Evolutionary conservation across 2,329 filamentous ascomycete genomes (phyloP).

Genomic region (Cercospora citrullina): DNA sequence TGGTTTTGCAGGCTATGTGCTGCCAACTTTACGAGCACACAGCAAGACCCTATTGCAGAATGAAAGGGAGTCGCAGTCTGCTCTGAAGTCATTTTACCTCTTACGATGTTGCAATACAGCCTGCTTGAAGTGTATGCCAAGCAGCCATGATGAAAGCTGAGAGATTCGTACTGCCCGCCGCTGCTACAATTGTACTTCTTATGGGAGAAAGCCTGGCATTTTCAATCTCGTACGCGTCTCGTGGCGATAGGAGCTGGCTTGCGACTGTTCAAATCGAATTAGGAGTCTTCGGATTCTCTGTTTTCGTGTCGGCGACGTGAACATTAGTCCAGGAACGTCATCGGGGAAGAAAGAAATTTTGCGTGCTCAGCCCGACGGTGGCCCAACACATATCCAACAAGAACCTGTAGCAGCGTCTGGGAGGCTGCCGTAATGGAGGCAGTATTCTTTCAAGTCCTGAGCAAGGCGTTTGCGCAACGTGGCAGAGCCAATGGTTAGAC

Average conservation of each 20-base stretch:
- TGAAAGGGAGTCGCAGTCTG: not conserved
- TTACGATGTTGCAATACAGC: not conserved
- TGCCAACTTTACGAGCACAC: not conserved
- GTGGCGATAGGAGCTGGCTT: not conserved
- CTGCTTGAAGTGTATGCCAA: not conserved
- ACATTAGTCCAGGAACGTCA: too few relatives aligned
- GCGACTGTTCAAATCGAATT: not conserved
- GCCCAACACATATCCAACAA: not conserved
- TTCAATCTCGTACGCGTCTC: too few relatives aligned
- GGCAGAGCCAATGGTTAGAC: not conserved
- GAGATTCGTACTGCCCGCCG: not conserved
- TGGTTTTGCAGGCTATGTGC: not conserved
- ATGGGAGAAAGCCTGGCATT: not conserved
- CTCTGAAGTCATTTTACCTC: not conserved
- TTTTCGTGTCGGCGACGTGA: not conserved
- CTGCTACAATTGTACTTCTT: not conserved
- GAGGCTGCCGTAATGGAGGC: not conserved
- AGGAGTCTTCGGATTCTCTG: not conserved
- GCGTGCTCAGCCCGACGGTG: too few relatives aligned
- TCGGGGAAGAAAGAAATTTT: too few relatives aligned
- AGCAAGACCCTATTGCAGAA: not conserved
- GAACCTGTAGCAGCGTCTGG: not conserved
- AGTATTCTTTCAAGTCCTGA: not conserved
- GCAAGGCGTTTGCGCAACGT: not conserved
- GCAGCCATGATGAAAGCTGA: not conserved